Conservation (phyloP, 371 early-diverging fungal species). For the Apophysomyces trapeziformis region DNA sequence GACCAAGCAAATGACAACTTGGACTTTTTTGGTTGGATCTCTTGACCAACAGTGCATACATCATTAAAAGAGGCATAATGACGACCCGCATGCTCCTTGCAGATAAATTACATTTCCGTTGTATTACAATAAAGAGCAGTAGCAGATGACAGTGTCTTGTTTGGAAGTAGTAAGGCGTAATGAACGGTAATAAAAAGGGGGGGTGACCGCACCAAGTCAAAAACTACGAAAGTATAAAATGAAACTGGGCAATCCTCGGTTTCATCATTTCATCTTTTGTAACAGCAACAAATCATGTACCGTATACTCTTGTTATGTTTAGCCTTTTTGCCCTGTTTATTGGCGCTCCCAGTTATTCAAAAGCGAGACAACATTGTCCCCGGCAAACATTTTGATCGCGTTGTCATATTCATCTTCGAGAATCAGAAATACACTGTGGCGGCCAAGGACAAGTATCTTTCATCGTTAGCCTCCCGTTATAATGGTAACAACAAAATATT, state of each 20-base stretch:
- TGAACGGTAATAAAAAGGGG: no score
- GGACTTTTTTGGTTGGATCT: not conserved
- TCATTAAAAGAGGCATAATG: not conserved
- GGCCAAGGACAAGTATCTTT: constrained; percentile 39
- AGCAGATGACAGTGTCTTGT: no score
- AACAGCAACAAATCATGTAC: not conserved
- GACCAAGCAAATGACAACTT: no score
- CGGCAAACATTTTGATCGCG: constrained; percentile 47
- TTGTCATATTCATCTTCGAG: constrained; percentile 56
- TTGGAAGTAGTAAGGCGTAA: no score
- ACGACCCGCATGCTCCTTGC: not conserved
- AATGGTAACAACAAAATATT: constrained; percentile 21
- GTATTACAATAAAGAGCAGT: no score
- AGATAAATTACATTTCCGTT: no score
- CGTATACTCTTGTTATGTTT: not conserved
- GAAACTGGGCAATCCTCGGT: not conserved
- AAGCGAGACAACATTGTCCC: constrained; percentile 12
- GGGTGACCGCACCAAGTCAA: no score
- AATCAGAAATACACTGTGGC: constrained; percentile 50
- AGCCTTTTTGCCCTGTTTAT: not conserved
- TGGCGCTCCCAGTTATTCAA: not conserved
- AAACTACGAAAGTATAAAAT: not conserved
- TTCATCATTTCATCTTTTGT: not conserved
- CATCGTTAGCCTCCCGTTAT: constrained; percentile 23
- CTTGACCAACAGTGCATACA: not conserved